phyloP scores from a whole-genome alignment of 139 green algal genomes.

The Trebouxia sp. region DNA sequence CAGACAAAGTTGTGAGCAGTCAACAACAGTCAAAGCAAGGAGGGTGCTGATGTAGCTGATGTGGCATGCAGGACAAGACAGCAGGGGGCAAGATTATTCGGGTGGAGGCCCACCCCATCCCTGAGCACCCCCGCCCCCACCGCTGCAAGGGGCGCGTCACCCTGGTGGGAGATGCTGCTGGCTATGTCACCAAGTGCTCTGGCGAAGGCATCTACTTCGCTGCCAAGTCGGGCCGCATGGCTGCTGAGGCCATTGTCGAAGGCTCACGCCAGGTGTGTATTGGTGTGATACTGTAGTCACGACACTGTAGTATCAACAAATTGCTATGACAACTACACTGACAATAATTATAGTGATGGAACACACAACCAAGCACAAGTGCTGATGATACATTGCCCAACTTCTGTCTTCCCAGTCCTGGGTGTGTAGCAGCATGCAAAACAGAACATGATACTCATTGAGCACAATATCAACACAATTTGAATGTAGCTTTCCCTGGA shows the following conservation, averaged over 20 bases:
- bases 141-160: slow-evolving; percentile 81
- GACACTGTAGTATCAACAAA: too few species aligned
- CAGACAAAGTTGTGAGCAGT: neutral
- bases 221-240: slow-evolving; percentile 97
- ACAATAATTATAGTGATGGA: too few species aligned
- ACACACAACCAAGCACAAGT: too few species aligned
- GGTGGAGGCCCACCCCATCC: slow-evolving; percentile 98
- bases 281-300: neutral
- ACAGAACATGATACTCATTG: too few species aligned
- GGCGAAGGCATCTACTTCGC: slow-evolving; percentile 99
- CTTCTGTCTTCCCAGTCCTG: too few species aligned
- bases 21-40: too few species aligned
- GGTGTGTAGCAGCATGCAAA: too few species aligned
- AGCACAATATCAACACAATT: too few species aligned
- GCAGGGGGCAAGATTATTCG: slow-evolving; percentile 97
- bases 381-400: too few species aligned
- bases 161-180: slow-evolving; percentile 94
- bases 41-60: too few species aligned
- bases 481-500: too few species aligned
- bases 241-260: slow-evolving; percentile 94
- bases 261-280: slow-evolving; percentile 39
- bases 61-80: slow-evolving; percentile 90
- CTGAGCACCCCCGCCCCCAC: slow-evolving; percentile 92
- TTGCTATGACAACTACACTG: too few species aligned
- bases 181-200: slow-evolving; percentile 68